Percentiles rank a stretch among this genome's conserved stretches.
phyloP scores from a whole-genome alignment of 2,329 filamentous ascomycete genomes.

The Phaeosphaeria sp. region DNA sequence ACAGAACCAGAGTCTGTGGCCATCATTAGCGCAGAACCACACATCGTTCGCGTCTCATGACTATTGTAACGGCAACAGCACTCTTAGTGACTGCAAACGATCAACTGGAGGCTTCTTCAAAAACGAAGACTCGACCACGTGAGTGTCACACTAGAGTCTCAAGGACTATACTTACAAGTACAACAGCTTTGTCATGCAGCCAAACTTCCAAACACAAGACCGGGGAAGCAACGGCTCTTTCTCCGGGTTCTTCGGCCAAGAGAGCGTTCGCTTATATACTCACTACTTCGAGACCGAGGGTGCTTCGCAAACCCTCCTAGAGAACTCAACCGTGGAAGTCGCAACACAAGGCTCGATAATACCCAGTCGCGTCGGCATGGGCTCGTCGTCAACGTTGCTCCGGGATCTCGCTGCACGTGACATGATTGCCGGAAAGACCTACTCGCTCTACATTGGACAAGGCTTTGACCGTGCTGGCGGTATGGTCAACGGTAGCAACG shows the following conservation, averaged over 20 bases:
- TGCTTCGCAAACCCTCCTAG: constrained; percentile 44
- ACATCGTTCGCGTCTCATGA: constrained; percentile 46
- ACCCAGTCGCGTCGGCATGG: constrained; percentile 51
- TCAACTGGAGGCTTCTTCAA: constrained; percentile 47
- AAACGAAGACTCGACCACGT: constrained; percentile 41
- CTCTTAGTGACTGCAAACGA: constrained; percentile 37
- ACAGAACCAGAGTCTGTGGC: constrained; percentile 55
- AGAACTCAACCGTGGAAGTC: constrained; percentile 45
- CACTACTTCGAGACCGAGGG: constrained; percentile 51
- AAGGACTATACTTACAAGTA: constrained; percentile 14
- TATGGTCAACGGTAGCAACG: constrained; percentile 51
- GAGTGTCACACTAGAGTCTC: constrained; percentile 10
- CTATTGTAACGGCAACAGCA: constrained; percentile 48
- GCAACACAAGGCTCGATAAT: constrained; percentile 38
- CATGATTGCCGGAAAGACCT: constrained; percentile 50
- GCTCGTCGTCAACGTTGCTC: constrained; percentile 50
- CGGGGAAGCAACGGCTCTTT: constrained; percentile 26
- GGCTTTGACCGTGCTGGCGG: constrained; percentile 51
- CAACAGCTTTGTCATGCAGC: constrained; percentile 30
- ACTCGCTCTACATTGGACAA: constrained; percentile 53
- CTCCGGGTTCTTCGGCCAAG: constrained; percentile 40
- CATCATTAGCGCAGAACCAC: constrained; percentile 52
- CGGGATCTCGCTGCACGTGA: constrained; percentile 42
- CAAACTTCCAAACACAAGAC: constrained; percentile 37
- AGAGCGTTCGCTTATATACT: constrained; percentile 48